Conservation (phyloP, 2,329 filamentous ascomycete species). For the Penicillium sp. region DNA sequence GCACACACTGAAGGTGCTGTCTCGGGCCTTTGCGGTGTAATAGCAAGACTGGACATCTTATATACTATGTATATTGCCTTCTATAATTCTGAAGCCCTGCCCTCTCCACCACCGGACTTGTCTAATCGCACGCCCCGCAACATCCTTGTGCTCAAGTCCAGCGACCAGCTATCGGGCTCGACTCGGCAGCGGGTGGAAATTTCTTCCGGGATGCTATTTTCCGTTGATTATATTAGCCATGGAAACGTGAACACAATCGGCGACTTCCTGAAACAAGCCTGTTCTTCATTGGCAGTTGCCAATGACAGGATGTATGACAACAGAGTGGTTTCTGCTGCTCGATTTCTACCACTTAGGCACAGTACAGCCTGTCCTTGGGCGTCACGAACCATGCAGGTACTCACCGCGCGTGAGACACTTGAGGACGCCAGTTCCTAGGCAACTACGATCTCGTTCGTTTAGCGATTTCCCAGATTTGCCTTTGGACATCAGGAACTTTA, state of each 20-base stretch:
- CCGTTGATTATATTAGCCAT: not conserved
- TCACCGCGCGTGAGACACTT: too few species aligned
- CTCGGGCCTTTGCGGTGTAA: not conserved
- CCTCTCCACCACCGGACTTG: not conserved
- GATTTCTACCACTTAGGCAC: not conserved
- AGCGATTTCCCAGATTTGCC: not conserved
- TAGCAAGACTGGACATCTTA: not conserved
- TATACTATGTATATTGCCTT: not conserved
- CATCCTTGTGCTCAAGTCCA: not conserved
- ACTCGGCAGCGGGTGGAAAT: not conserved
- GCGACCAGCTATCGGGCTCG: not conserved
- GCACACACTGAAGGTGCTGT: not conserved
- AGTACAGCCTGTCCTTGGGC: not conserved
- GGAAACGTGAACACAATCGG: not conserved
- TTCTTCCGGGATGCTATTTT: not conserved
- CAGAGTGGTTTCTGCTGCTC: not conserved
- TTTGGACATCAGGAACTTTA: not conserved
- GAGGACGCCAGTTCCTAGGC: not conserved
- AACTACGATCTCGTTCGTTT: not conserved
- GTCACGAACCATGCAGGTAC: too few species aligned
- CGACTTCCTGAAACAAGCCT: not conserved
- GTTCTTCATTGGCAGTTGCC: not conserved
- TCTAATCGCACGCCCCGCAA: not conserved
- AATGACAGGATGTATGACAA: not conserved
- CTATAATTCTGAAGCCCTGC: not conserved